Evolutionary conservation across 352 stramenopile genomes (phyloP), one percentile per base, ranked within the genome.

Genomic region (Phytopythium kandeliae): DNA sequence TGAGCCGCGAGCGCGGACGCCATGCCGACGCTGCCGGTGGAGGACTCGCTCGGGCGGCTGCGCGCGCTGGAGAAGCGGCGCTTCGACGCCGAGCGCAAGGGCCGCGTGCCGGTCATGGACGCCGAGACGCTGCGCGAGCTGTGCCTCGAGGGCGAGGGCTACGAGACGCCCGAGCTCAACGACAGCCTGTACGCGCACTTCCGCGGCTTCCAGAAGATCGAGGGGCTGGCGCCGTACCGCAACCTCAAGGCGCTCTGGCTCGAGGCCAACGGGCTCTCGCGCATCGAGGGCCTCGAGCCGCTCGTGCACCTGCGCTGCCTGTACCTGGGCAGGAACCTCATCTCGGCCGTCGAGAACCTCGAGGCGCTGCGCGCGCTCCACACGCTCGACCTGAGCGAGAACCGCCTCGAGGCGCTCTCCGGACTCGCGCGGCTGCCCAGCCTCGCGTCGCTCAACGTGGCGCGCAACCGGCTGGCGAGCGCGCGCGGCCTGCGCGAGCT

Each of bases 211-310:
- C 85, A 88, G 53, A 70, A 71, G 38, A 98, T 99, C 48, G 87
- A 98, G 54, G 96, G 96, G 21, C 74, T 99, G 2, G 89, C 97
- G 26, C 67, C 81, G 34, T 99, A 98, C 67, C 89, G 69, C 46
- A 94, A 85, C 21, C 72, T 98, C 46, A 97, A 97, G 62, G 83
- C 89, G 38, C 69, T 99, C n/a, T 98, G 87, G 87, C 82, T 99
- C 19, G 93, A 98, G 62, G 95, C 85, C 1, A 98, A 98, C 60
- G 92, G 91, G 10, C 75, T 98, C 30, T 67, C 61, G 19, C 85
- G 67, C 58, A 87, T 98, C 28, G 87, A 91, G 49, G 86, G 86
- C 57, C 67, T 97, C 33, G 53, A 62, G 34, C 54, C 81, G 45
- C 65, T 97, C 6, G 54, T 66, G 12, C 67, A 92, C 24, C 56